Base-by-base conservation (phyloP, 2,329 filamentous ascomycete species). In the Seiridium cupressi region DNA sequence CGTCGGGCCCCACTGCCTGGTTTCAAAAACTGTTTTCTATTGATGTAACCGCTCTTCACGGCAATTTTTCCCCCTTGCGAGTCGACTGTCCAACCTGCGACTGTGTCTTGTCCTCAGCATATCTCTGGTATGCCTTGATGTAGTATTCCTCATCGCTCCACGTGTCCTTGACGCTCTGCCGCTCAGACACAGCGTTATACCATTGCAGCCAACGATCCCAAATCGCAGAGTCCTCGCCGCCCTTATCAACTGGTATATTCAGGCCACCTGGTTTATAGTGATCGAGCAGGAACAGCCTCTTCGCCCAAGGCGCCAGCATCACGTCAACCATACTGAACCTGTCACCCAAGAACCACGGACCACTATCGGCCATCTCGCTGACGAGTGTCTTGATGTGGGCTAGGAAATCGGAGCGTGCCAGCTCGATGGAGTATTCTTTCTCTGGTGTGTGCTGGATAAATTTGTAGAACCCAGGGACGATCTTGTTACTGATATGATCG, bases 231-330 rank as follows among this genome's bases (percentile, higher is more conserved):
- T 89, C 84, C 6, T 80, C 55, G 63, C 74, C 66, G 9, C 60
- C 65, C 13, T 66, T 57, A 40, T 68, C 55, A 0, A 58, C 60
- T 1, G 81, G 79, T 32, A 85, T 75, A 0, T 79, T 80, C 2
- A 79, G 64, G 0, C 84, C 84, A 0, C 82, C 83, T 0, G 75
- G 69, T 69, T 93, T 93, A 70, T 89, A 93, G 63, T 91, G 82
- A 66, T 93, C 89, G 65, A 93, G 88, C 5, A 92, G 76, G 78
- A 89, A 93, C 26, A 92, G 70, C 11, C 90, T 79, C 66, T 87
- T 83, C 0, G 87, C 86, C 89, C 89, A 93, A 0, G 90, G 90
- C 44, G 87, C 90, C 3, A 93, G 75, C 63, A 86, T 83, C 32
- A 92, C 78, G 71, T 94, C 91, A 11, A 92, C 84, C 26, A 93